A percentile compares a stretch with the other conserved stretches of the same genome.
phyloP scores from a whole-genome alignment of 805 yeast genomes.

The Schwanniomyces vanrijiae region DNA sequence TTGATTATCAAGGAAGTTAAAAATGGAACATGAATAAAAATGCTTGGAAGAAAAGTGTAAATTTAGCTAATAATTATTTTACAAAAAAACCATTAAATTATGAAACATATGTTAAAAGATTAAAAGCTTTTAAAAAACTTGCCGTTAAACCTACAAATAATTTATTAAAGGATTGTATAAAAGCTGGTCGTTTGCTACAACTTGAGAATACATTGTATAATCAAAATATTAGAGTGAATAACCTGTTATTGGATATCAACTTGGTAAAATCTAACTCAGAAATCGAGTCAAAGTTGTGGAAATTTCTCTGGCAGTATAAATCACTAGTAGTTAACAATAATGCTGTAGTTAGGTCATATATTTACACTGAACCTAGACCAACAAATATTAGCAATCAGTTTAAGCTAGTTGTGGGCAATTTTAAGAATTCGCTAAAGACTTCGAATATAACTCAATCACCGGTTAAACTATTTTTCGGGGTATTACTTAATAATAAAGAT shows the following conservation, averaged over 20 bases:
- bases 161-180: conserved; percentile 19
- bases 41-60: background rate
- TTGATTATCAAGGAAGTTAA: background rate
- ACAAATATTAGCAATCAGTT: conserved; percentile 6
- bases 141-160: background rate
- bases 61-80: conserved; percentile 5
- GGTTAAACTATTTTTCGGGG: conserved; percentile 13
- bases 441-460: conserved; percentile 4
- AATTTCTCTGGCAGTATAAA: conserved; percentile 5
- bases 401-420: conserved; percentile 8
- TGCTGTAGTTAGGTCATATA: conserved; percentile 13
- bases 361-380: conserved; percentile 19
- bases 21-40: background rate
- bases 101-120: conserved; percentile 22
- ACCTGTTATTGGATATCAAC: conserved; percentile 12
- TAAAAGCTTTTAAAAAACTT: conserved; percentile 7
- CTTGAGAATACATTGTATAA: conserved; percentile 3
- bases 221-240: background rate
- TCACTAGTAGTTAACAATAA: background rate
- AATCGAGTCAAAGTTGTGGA: conserved; percentile 14
- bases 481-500: conserved; percentile 24
- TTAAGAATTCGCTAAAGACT: conserved; percentile 1
- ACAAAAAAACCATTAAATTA: conserved; percentile 24
- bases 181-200: conserved; percentile 22
- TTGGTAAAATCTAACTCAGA: conserved; percentile 12